Conservation (phyloP, 1,139 yeast genomes). For the Protomyces macrosporus region DNA sequence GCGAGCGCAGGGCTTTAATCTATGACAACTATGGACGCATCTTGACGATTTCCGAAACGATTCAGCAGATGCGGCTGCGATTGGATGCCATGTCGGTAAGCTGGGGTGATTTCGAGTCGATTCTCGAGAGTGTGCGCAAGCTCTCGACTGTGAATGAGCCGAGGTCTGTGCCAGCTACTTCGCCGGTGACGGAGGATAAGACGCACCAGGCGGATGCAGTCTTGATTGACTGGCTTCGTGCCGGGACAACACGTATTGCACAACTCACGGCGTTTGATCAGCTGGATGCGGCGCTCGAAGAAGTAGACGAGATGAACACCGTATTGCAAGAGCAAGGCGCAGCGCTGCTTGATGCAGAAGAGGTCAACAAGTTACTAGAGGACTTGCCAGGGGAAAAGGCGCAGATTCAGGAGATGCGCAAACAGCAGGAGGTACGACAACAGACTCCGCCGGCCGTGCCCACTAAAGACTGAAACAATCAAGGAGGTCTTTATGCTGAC, state of each 20-base stretch:
- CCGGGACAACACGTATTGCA: not conserved
- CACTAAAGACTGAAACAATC: not conserved
- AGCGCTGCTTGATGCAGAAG: not conserved
- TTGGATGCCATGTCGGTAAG: not conserved
- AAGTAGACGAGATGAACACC: not conserved
- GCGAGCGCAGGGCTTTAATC: conserved; percentile 45
- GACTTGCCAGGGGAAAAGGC: not conserved
- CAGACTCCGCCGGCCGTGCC: not conserved
- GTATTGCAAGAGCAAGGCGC: not conserved
- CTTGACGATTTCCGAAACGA: conserved; percentile 41
- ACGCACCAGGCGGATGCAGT: not conserved
- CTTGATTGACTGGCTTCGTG: not conserved
- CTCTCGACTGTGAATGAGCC: not conserved
- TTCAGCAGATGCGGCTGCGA: conserved; percentile 8
- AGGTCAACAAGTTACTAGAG: not conserved
- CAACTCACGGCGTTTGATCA: not conserved
- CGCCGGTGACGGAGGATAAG: not conserved
- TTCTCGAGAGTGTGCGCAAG: not conserved
- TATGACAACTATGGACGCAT: conserved; percentile 45
- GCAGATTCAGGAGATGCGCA: not conserved
- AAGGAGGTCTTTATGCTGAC: not conserved
- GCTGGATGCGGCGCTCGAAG: not conserved
- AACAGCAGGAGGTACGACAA: not conserved
- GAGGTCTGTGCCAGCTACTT: not conserved
- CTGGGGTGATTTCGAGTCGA: not conserved